Percentiles rank a stretch among this genome's conserved stretches.
These are phyloP conservation scores for Pyricularia sp. DNA, from an alignment of 2,329 filamentous ascomycete species.

Conservation along the genomic window DNA sequence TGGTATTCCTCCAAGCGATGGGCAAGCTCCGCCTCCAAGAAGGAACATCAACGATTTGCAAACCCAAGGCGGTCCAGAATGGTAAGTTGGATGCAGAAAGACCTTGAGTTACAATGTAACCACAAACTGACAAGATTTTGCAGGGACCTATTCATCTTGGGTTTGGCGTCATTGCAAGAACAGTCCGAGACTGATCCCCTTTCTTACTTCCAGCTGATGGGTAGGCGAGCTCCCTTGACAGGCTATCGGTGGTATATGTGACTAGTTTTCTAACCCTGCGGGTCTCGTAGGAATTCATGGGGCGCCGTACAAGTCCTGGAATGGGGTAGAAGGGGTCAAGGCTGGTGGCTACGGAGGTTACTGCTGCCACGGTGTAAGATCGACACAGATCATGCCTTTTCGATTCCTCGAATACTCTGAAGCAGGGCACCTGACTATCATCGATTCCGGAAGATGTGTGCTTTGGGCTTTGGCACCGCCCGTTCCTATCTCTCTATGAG, in stretches of 20 bases:
- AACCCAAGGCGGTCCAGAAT: slow-evolving; percentile 25
- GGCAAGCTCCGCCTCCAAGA: slow-evolving; percentile 27
- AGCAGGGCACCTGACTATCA: neutral
- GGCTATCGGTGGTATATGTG: neutral
- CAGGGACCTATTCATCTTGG: slow-evolving; percentile 37
- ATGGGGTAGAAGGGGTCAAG: slow-evolving; percentile 19
- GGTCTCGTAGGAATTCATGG: slow-evolving; percentile 18
- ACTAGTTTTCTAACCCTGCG: neutral
- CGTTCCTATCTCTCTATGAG: slow-evolving; percentile 41
- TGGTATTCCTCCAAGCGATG: slow-evolving; percentile 23
- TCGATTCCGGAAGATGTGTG: slow-evolving; percentile 26
- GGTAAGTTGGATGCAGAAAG: slow-evolving; percentile 18
- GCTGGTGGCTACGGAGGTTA: slow-evolving; percentile 25
- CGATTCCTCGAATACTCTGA: neutral
- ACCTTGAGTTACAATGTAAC: neutral
- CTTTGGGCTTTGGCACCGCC: slow-evolving; percentile 42
- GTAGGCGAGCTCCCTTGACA: slow-evolving; percentile 15
- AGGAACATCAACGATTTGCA: slow-evolving; percentile 34
- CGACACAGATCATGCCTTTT: too few species aligned
- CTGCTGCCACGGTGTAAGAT: slow-evolving; percentile 33
- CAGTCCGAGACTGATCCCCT: slow-evolving; percentile 24
- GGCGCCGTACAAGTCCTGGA: slow-evolving; percentile 19
- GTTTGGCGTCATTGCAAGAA: slow-evolving; percentile 29
- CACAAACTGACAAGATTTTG: neutral
- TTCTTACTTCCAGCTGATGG: slow-evolving; percentile 38